Evolutionary conservation across 2,329 filamentous ascomycete species (phyloP), one percentile per base, ranked within the genome.

Genomic region (Penicillium sp.): DNA sequence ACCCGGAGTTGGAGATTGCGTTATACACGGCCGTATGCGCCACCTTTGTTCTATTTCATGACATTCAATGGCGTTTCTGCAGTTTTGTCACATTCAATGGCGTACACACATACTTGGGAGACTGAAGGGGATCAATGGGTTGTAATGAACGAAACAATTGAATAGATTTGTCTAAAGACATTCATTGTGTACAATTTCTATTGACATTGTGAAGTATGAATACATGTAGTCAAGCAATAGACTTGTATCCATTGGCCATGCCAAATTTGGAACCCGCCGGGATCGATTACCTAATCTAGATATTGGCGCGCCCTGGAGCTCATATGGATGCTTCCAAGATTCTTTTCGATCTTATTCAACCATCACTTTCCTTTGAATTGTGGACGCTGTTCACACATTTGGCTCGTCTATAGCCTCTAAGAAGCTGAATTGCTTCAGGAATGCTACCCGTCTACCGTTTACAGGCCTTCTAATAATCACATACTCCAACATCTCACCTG

Each of bases 281-380:
- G 34, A 13, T 1, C 6, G 34, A 30, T 51, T 59, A 46, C 61
- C 53, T 41, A 61, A 64, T 57, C 47, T 49, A 38, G 7, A 47
- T 45, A 57, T 59, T 41, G 35, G 26, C 11, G 18, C 19, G 46
- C 36, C 36, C 27, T 42, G 47, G 54, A 64, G 58, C 59, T 63
- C 62, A 51, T 48, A 41, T 50, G 23, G 5, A 23, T 23, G 53
- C 48, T 57, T 39, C 10, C 16, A 7, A 10, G 19, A 16, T 41
- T 54, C 61, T 65, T 61, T 64, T 60, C 44, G 58, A 49, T 54
- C 45, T 58, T 55, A 58, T 35, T 43, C 52, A 47, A 16, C 50
- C 35, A 14, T 47, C 54, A 48, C 18, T 26, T 45, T 39, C 41
- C 14, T 16, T 53, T 16, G 8, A 19, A 10, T 19, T 11, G 8